These are phyloP conservation scores for Suillus weaverae DNA, from an alignment of 768 basidiomycete species.

Conservation along the genomic window DNA sequence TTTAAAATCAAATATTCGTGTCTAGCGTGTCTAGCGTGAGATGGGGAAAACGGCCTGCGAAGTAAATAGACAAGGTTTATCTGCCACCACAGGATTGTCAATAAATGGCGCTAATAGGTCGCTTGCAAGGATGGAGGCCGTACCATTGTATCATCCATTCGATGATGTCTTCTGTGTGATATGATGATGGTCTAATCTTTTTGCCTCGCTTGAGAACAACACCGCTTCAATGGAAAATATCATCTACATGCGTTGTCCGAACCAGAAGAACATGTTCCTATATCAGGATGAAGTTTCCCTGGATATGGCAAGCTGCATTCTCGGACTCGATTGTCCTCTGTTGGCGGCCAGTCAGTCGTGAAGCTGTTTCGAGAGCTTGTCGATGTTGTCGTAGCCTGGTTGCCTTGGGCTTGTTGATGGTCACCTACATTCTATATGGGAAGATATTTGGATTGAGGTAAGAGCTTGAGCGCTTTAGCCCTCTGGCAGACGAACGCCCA, in stretches of 20 bases:
- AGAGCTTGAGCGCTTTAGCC: neutral
- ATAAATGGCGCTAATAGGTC: conserved; percentile 2
- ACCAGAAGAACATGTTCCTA: neutral
- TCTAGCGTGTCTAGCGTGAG: conserved; percentile 26
- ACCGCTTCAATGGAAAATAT: neutral
- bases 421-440: neutral
- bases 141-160: conserved; percentile 9
- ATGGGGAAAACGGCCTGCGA: conserved; percentile 18
- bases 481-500: no score
- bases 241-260: neutral
- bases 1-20: conserved; percentile 8
- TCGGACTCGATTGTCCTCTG: neutral
- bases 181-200: neutral
- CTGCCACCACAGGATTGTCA: conserved; percentile 17
- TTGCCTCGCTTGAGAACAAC: neutral
- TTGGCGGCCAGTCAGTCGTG: neutral
- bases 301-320: neutral
- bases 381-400: neutral
- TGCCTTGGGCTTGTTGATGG: no score
- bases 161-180: neutral
- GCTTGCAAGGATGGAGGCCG: neutral
- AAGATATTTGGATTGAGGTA: neutral
- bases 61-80: neutral
- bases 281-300: neutral
- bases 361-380: neutral